Conservation (phyloP, 768 basidiomycete genomes). For the Grammothele lineata region DNA sequence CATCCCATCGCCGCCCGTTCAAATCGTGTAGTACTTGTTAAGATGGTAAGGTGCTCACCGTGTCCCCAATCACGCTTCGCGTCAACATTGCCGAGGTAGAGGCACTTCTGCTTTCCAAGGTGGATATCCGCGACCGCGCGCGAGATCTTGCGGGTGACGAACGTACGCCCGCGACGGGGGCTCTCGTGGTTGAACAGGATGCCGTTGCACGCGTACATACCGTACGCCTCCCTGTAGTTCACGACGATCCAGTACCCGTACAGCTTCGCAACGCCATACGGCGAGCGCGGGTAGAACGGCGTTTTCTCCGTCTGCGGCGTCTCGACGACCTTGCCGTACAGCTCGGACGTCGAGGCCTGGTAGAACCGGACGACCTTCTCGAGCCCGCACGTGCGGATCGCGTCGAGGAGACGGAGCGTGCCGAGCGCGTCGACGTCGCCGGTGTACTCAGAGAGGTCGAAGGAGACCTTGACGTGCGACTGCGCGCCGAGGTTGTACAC, state of each 20-base stretch:
- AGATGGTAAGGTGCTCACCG: conserved; percentile 41
- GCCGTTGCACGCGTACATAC: conserved; percentile 95
- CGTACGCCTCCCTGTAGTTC: conserved; percentile 93
- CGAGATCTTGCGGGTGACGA: conserved; percentile 93
- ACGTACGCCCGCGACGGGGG: conserved; percentile 89
- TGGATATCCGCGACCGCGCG: conserved; percentile 91
- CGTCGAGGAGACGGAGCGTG: conserved; percentile 92
- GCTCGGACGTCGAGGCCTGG: conserved; percentile 95
- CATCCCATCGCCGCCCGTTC: no score
- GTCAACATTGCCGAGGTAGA: conserved; percentile 94
- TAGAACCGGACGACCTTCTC: conserved; percentile 94
- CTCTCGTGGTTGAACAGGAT: conserved; percentile 99
- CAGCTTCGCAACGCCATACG: conserved; percentile 94
- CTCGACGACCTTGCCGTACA: conserved; percentile 95
- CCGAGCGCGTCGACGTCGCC: conserved; percentile 96
- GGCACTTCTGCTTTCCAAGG: conserved; percentile 81
- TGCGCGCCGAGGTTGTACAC: conserved; percentile 98
- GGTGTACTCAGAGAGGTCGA: conserved; percentile 99
- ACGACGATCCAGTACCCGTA: conserved; percentile 90
- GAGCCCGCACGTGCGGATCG: conserved; percentile 92
- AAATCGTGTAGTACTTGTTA: conserved; percentile 1
- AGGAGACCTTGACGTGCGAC: conserved; percentile 98
- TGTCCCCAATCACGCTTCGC: conserved; percentile 98
- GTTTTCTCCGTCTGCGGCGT: conserved; percentile 95
- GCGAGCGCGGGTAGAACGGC: conserved; percentile 97